These are phyloP conservation scores for Calonectria henricotiae DNA, from an alignment of 2,329 filamentous ascomycete species.

Conservation along the genomic window DNA sequence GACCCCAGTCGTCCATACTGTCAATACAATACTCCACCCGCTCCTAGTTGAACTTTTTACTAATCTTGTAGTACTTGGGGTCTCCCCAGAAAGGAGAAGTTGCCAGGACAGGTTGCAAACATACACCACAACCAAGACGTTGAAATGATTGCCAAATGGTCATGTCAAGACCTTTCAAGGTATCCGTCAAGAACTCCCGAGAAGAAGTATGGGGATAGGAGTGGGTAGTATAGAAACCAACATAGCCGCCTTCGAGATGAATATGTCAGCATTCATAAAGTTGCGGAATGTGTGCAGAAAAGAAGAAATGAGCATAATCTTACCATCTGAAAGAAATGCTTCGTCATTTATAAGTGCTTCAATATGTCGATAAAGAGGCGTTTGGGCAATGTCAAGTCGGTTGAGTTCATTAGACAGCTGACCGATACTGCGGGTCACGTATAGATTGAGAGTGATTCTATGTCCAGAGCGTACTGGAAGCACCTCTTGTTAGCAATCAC, in stretches of 20 bases:
- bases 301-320: neutral
- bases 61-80: neutral
- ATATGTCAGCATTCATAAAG: neutral
- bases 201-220: neutral
- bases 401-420: neutral
- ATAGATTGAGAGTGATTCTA: conserved; percentile 56
- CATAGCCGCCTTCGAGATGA: neutral
- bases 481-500: conserved; percentile 70
- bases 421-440: neutral
- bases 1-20: neutral
- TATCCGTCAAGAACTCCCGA: neutral
- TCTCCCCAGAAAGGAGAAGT: neutral
- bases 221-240: neutral
- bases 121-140: neutral
- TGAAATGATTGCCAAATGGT: neutral
- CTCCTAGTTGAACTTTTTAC: neutral
- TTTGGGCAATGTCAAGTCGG: neutral
- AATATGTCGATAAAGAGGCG: neutral
- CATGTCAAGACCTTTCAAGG: neutral
- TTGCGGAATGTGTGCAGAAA: neutral
- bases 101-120: neutral
- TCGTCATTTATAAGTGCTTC: neutral
- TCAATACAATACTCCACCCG: neutral
- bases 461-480: conserved; percentile 67
- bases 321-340: neutral